A percentile compares a stretch with the other conserved stretches of the same genome.
These are phyloP conservation scores for Pichia pseudocactophila DNA, from an alignment of 805 yeast genomes.

Conservation along the genomic window DNA sequence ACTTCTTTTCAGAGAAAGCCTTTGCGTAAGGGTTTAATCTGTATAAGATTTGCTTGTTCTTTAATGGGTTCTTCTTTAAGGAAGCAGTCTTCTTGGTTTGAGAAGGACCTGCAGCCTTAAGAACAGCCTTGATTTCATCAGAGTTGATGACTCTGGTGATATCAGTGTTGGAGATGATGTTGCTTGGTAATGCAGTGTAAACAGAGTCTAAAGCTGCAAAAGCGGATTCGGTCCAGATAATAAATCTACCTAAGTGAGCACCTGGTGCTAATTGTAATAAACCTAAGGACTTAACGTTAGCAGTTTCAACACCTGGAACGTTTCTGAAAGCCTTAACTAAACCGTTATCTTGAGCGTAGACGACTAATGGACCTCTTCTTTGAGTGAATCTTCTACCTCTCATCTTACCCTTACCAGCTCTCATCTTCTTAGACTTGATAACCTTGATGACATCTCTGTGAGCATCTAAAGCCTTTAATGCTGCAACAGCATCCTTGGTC, in stretches of 20 bases:
- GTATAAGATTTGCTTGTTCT: conserved; percentile 97
- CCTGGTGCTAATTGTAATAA: conserved; percentile 99
- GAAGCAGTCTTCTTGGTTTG: conserved; percentile 90
- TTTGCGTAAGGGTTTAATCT: conserved; percentile 99
- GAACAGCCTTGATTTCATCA: conserved; percentile 96
- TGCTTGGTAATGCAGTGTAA: conserved; percentile 94
- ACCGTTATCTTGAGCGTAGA: conserved; percentile 97
- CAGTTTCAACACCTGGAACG: conserved; percentile 99
- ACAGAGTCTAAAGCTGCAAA: conserved; percentile 92
- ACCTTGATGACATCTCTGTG: conserved; percentile 97
- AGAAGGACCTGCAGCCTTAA: conserved; percentile 93
- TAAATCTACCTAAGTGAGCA: conserved; percentile 99
- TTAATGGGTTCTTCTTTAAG: conserved; percentile 98
- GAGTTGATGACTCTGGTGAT: conserved; percentile 97
- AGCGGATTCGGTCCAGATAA: conserved; percentile 99
- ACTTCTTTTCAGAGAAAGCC: conserved; percentile 87
- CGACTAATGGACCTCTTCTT: conserved; percentile 99
- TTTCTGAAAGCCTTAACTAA: conserved; percentile 97
- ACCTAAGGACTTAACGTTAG: conserved; percentile 85
- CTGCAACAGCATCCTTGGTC: conserved; percentile 98
- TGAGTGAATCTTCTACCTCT: conserved; percentile 99
- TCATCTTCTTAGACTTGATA: conserved; percentile 94
- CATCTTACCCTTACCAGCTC: conserved; percentile 99
- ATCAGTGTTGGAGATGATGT: conserved; percentile 93
- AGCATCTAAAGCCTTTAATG: conserved; percentile 97